Evolutionary conservation across 2,329 filamentous ascomycete species (phyloP).

Genomic region (Pezicula neosporulosa): DNA sequence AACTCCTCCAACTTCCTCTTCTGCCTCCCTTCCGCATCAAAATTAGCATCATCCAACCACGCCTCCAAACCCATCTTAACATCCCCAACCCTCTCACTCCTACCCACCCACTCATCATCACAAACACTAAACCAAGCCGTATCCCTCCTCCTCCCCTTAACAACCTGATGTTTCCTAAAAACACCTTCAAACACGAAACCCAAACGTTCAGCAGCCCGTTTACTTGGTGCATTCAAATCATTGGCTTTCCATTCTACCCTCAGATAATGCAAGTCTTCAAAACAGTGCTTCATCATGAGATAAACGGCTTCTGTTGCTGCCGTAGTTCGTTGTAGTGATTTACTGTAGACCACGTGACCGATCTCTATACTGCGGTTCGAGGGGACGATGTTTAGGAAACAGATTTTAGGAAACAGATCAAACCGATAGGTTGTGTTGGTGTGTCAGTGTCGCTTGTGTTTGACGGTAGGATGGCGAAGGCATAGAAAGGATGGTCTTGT

Average conservation of each 20-base stretch:
- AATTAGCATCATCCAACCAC: conserved; percentile 55
- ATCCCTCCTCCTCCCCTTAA: conserved; percentile 54
- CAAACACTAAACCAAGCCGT: conserved; percentile 58
- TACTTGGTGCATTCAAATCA: conserved; percentile 49
- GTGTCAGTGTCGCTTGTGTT: not conserved
- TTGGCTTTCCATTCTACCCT: conserved; percentile 66
- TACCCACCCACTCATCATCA: conserved; percentile 50
- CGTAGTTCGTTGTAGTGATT: conserved; percentile 46
- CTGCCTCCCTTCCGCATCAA: conserved; percentile 49
- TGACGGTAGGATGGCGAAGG: conserved; percentile 40
- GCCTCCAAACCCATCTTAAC: conserved; percentile 42
- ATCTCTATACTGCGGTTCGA: conserved; percentile 51
- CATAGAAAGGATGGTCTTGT: conserved; percentile 32
- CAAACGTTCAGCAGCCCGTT: conserved; percentile 50
- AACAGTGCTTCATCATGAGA: conserved; percentile 49
- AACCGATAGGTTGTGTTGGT: conserved; percentile 35
- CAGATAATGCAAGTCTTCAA: conserved; percentile 50
- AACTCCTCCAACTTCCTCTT: conserved; percentile 33
- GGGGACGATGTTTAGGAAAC: conserved; percentile 43
- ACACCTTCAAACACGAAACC: conserved; percentile 58
- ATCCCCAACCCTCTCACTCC: not conserved
- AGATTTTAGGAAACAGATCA: conserved; percentile 36
- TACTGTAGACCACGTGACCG: conserved; percentile 50
- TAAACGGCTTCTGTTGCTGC: conserved; percentile 56
- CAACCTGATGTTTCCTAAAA: conserved; percentile 59